Base-by-base conservation (phyloP, 2,329 filamentous ascomycete genomes). In the Fusarium domesticum region DNA sequence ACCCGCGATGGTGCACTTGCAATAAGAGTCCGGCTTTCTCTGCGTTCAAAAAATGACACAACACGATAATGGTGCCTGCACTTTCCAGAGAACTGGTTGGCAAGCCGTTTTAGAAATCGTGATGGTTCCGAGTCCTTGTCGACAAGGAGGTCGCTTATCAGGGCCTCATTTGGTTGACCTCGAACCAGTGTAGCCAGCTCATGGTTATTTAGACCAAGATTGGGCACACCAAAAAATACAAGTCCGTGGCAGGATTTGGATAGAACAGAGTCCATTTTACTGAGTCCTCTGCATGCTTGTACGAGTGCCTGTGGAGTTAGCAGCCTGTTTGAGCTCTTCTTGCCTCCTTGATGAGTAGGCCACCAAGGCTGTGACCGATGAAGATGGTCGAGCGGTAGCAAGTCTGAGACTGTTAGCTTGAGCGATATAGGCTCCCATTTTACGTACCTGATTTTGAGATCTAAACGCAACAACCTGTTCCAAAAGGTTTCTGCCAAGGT, bases 161-260 rank as follows among this genome's bases (percentile, higher is more conserved):
- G 38, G 2, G 33, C 31, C 32, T 57, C 39, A n/a, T 61, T 62
- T 1, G 59, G 58, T 25, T 58, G 50, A 4, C 54, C 54, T 15
- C 42, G 37, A 1, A 61, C 55, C 15, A 63, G 30, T 18, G 37
- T 50, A 11, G 28, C 30, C 15, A 63, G 37, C 19, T 52, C 49
- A 3, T 50, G 18, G 28, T 60, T 53, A 20, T 51, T 42, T 12
- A 61, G 39, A 2, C 60, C 58, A 18, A 53, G 52, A 10, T 65
- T 61, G 6, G 60, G 61, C 6, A 64, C 57, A 11, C 60, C 60
- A 32, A 64, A 64, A 20, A 64, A 54, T 11, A 64, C 15, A 33
- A 61, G 17, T 8, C 55, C 56, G 28, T 46, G 54, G 18, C 50
- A 59, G 1, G 57, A 46, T 17, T 50, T 45, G 6, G 39, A 51